Percentiles rank a stretch among this genome's conserved stretches.
phyloP scores from a whole-genome alignment of 2,329 filamentous ascomycete species.

The Aspergillus awamori region DNA sequence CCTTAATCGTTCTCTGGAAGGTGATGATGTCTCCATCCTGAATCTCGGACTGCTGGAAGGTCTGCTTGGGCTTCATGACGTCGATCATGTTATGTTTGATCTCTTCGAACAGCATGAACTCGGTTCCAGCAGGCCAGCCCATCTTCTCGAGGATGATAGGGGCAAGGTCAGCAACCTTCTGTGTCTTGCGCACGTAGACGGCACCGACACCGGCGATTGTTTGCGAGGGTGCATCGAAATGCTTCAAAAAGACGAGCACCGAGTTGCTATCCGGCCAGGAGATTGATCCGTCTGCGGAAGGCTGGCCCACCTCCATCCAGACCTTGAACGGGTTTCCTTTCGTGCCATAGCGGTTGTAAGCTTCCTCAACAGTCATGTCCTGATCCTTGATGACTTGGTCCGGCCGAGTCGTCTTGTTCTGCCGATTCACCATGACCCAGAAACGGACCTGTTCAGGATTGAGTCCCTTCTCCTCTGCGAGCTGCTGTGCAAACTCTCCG shows the following conservation, averaged over 20 bases:
- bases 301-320: constrained; percentile 80
- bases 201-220: constrained; percentile 76
- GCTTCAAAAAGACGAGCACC: constrained; percentile 88
- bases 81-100: constrained; percentile 99
- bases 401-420: constrained; percentile 93
- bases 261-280: constrained; percentile 64
- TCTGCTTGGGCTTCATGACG: constrained; percentile 85
- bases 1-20: constrained; percentile 71
- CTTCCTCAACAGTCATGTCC: constrained; percentile 77
- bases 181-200: constrained; percentile 82
- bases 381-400: constrained; percentile 82
- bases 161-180: constrained; percentile 83
- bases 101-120: constrained; percentile 83
- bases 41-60: constrained; percentile 86
- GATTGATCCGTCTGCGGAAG: constrained; percentile 69
- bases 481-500: constrained; percentile 69
- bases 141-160: constrained; percentile 78
- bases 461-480: constrained; percentile 70
- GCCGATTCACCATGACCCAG: constrained; percentile 98
- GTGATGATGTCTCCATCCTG: constrained; percentile 97
- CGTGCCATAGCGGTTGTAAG: constrained; percentile 68
- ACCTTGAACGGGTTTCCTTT: constrained; percentile 71
- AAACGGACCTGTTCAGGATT: constrained; percentile 74
- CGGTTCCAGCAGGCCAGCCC: constrained; percentile 78
- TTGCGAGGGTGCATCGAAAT: constrained; percentile 81